phyloP scores from a whole-genome alignment of 805 yeast genomes.

The Alloascoidea africana region DNA sequence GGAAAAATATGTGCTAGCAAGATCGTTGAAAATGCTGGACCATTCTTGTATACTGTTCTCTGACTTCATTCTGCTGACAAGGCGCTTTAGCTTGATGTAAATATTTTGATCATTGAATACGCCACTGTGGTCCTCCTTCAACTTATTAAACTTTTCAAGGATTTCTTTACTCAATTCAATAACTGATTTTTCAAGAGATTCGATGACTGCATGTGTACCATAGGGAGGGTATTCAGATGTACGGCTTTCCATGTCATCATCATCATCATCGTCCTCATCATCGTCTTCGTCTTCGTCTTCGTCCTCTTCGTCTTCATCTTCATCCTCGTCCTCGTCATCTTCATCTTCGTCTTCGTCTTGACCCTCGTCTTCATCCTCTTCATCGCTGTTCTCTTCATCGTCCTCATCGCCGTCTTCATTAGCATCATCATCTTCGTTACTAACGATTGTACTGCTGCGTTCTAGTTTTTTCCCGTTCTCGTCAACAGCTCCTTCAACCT shows the following conservation, averaged over 20 bases:
- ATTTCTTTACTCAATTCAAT: not conserved
- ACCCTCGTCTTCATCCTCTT: slow-evolving; percentile 17
- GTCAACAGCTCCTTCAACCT: slow-evolving; percentile 6
- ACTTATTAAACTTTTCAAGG: not conserved
- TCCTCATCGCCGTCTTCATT: slow-evolving; percentile 15
- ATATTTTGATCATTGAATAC: not conserved
- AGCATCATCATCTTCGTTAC: slow-evolving; percentile 8
- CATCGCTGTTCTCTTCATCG: slow-evolving; percentile 15
- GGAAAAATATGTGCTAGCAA: slow-evolving; percentile 4
- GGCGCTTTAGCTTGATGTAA: too few relatives aligned
- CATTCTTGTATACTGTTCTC: not conserved
- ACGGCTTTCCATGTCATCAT: slow-evolving; percentile 10
- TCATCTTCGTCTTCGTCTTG: slow-evolving; percentile 9
- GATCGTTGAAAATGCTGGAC: not conserved
- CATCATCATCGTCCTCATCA: slow-evolving; percentile 11
- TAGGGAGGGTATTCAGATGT: too few relatives aligned
- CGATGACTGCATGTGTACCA: not conserved
- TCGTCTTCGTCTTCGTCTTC: slow-evolving; percentile 12
- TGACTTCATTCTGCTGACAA: not conserved
- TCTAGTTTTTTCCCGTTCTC: slow-evolving; percentile 10
- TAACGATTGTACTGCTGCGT: slow-evolving; percentile 2
- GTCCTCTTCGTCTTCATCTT: slow-evolving; percentile 12
- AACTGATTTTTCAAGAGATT: not conserved
- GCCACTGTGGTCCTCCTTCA: not conserved
- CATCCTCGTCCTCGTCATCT: slow-evolving; percentile 11